Conservation (phyloP, 495 filamentous ascomycete genomes). For the Xylaria curta region DNA sequence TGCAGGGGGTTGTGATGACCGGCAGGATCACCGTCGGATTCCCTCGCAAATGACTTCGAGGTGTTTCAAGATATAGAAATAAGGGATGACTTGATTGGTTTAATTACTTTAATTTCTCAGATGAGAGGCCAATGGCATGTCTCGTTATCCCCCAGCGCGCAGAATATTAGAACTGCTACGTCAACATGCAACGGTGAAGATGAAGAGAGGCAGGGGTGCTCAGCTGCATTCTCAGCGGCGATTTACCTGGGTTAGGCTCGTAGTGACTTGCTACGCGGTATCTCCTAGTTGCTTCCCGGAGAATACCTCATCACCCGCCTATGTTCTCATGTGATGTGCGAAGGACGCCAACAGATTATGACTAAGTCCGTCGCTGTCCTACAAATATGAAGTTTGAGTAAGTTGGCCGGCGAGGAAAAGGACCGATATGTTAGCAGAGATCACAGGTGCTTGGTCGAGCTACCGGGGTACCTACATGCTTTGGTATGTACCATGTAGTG, state of each 20-base stretch:
- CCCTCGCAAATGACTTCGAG: constrained; percentile 14
- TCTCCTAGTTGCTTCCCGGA: neutral
- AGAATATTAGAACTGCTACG: neutral
- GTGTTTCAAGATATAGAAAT: constrained; percentile 24
- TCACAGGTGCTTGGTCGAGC: neutral
- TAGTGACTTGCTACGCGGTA: neutral
- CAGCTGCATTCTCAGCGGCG: constrained; percentile 8
- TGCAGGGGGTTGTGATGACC: constrained; percentile 11
- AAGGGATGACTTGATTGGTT: constrained; percentile 13
- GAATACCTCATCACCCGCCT: neutral
- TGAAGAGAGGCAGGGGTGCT: constrained; percentile 16
- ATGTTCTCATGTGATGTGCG: neutral
- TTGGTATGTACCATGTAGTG: neutral
- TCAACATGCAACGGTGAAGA: constrained; percentile 25
- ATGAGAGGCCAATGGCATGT: constrained; percentile 19
- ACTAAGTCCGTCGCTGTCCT: neutral
- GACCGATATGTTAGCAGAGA: constrained; percentile 2
- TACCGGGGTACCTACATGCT: constrained; percentile 15
- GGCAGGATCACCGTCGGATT: constrained; percentile 9
- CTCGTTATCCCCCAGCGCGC: neutral
- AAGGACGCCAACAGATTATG: neutral
- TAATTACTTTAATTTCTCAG: constrained; percentile 4
- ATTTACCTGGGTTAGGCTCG: neutral
- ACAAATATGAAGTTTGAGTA: neutral
- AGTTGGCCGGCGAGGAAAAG: constrained; percentile 3